phyloP scores from a whole-genome alignment of 2,329 filamentous ascomycete species.

The Colletotrichum gigasporum region DNA sequence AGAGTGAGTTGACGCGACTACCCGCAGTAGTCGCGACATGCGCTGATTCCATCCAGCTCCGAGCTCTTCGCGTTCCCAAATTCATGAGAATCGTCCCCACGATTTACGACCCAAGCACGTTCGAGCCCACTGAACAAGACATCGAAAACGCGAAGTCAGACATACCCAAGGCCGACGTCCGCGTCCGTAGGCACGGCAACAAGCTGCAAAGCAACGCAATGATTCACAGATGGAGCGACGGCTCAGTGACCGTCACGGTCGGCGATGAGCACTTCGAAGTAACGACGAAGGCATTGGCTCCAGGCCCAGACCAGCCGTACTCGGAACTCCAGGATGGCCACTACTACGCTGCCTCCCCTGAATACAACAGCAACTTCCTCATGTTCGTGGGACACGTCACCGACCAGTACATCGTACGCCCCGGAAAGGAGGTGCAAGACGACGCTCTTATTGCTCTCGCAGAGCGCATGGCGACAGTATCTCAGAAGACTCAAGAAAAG shows the following conservation, averaged over 20 bases:
- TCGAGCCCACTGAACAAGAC: conserved; percentile 67
- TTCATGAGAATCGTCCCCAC: conserved; percentile 77
- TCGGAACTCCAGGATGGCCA: conserved; percentile 76
- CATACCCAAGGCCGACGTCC: conserved; percentile 71
- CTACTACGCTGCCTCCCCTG: conserved; percentile 79
- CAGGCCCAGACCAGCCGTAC: conserved; percentile 67
- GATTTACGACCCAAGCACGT: conserved; percentile 72
- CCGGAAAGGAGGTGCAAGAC: conserved; percentile 74
- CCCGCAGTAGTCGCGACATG: background rate
- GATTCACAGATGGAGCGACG: conserved; percentile 82
- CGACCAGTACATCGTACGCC: conserved; percentile 74
- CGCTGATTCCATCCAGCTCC: conserved; percentile 59
- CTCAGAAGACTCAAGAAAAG: conserved; percentile 62
- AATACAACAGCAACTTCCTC: conserved; percentile 73
- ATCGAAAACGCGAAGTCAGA: conserved; percentile 62
- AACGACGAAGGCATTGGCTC: conserved; percentile 74
- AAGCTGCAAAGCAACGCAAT: conserved; percentile 79
- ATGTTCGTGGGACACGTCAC: conserved; percentile 81
- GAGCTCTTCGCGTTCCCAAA: conserved; percentile 75
- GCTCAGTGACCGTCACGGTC: conserved; percentile 78
- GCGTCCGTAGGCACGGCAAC: conserved; percentile 74
- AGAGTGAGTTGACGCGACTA: conserved; percentile 59
- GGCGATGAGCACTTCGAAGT: conserved; percentile 82
- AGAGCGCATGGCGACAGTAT: conserved; percentile 71
- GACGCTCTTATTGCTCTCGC: conserved; percentile 76